phyloP scores from a whole-genome alignment of 345 rosid genomes.

The Hypericum androsaemum region DNA sequence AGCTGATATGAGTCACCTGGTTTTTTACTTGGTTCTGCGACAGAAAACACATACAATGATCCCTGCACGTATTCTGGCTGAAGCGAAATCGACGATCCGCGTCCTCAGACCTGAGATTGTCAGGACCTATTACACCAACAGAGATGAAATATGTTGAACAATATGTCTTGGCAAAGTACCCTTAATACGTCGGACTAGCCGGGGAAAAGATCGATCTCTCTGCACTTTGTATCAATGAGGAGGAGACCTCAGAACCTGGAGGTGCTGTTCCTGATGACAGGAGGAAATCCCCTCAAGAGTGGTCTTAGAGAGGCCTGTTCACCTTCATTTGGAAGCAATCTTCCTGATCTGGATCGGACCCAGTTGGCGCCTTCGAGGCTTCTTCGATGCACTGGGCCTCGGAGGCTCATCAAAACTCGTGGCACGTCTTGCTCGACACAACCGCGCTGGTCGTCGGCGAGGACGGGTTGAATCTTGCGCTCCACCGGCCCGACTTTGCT shows the following conservation, averaged over 20 bases:
- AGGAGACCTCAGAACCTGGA: constrained; percentile 24
- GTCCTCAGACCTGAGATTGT: constrained; percentile 63
- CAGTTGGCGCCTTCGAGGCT: constrained; percentile 43
- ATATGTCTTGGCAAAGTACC: constrained; percentile 56
- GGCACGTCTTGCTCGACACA: constrained; percentile 56
- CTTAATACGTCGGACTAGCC: constrained; percentile 38
- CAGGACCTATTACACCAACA: constrained; percentile 52
- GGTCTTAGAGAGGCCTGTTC: constrained; percentile 20
- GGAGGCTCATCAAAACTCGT: constrained; percentile 59
- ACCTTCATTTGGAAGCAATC: constrained; percentile 29
- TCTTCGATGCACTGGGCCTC: constrained; percentile 74
- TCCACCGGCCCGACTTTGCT: constrained; percentile 43
- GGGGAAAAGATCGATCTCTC: constrained; percentile 20
- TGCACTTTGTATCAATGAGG: constrained; percentile 26
- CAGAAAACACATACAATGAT: constrained; percentile 38
- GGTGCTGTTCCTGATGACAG: constrained; percentile 17
- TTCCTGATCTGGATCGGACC: constrained; percentile 35
- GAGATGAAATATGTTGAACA: constrained; percentile 62
- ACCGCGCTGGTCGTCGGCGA: constrained; percentile 35
- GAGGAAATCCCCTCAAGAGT: constrained; percentile 24
- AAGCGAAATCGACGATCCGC: constrained; percentile 43
- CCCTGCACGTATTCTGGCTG: constrained; percentile 49
- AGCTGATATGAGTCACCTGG: not conserved
- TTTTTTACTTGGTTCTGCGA: not conserved
- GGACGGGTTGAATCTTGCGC: constrained; percentile 37